Evolutionary conservation across 768 basidiomycete genomes (phyloP).

Genomic region (Psilocybe cyanescens): DNA sequence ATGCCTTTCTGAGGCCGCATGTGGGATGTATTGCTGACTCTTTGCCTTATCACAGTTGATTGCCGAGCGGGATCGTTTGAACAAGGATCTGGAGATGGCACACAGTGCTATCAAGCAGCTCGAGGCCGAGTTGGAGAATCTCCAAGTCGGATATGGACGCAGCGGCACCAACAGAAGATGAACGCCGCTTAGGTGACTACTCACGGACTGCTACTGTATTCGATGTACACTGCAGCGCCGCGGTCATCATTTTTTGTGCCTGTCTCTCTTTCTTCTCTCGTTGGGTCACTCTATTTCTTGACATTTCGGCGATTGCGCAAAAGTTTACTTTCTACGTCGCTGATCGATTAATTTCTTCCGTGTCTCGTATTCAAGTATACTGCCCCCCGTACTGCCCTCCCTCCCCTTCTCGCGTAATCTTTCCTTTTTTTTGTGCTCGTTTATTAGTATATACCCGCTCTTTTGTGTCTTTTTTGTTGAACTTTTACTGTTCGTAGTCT

Average conservation of each 20-base stretch:
- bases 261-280: neutral
- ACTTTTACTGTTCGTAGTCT: neutral
- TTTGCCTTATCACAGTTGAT: slow-evolving; percentile 71
- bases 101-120: slow-evolving; percentile 91
- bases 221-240: neutral
- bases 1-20: too few relatives aligned
- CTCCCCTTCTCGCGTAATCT: too few relatives aligned
- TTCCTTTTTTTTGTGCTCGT: too few relatives aligned
- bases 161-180: slow-evolving; percentile 72
- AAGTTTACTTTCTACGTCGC: neutral
- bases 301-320: neutral
- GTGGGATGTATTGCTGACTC: slow-evolving; percentile 7
- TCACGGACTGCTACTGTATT: neutral
- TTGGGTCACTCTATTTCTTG: neutral
- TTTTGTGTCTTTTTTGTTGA: neutral
- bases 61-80: slow-evolving; percentile 96
- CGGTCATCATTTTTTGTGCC: neutral
- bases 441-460: neutral
- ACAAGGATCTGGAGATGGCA: slow-evolving; percentile 96
- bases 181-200: slow-evolving; percentile 18
- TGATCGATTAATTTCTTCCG: too few relatives aligned
- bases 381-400: too few relatives aligned
- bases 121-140: slow-evolving; percentile 88
- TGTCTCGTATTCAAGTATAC: too few relatives aligned
- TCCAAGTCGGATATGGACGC: slow-evolving; percentile 79